Evolutionary conservation across 2,329 filamentous ascomycete species (phyloP), one percentile per base, ranked within the genome.

Genomic region (Curvularia sp.): DNA sequence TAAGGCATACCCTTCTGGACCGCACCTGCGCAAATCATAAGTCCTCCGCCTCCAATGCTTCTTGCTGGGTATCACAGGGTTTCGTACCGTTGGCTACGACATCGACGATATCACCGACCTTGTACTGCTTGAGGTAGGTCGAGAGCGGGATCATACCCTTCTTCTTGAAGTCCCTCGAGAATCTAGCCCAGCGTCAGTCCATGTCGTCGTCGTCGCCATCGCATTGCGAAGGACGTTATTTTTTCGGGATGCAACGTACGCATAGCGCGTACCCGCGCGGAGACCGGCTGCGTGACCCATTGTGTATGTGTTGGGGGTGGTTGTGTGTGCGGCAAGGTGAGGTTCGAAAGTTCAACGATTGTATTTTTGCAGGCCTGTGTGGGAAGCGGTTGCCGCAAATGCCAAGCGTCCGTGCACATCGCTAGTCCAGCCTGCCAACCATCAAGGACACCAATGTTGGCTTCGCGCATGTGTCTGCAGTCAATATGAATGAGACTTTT

Each of bases 81-180:
- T 70, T 96, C 79, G 93, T 95, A 90, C 93, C 95, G 86, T 99
- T 98, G 79, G 91, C 91, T 84, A 96, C 96, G 81, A 99, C 92
- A 81, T 99, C 95, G 79, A 99, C 95, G 76, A 98, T 97, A 79
- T 99, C 95, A 82, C 95, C 95, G 79, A 99, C 95, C 81, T 90
- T 92, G 90, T 96, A 98, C 80, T 91, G 87, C 82, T 89, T 89
- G 78, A 99, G 86, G 87, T 98, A 99, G 80, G 94, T 98, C 75
- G 89, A 93, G 79, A 98, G 86, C 77, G 86, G 84, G 84, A 99
- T 97, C 86, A 89, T 89, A 81, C 95, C 95, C 87, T 93, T 92
- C 86, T 97, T 85, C 84, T 95, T 93, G 87, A 96, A 97, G 80
- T 89, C 86, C 78, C 94, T 88, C 80, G 89, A 91, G 89, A 97